These are phyloP conservation scores for Heritiera fomes DNA, from an alignment of 345 rosid genomes.

Conservation along the genomic window DNA sequence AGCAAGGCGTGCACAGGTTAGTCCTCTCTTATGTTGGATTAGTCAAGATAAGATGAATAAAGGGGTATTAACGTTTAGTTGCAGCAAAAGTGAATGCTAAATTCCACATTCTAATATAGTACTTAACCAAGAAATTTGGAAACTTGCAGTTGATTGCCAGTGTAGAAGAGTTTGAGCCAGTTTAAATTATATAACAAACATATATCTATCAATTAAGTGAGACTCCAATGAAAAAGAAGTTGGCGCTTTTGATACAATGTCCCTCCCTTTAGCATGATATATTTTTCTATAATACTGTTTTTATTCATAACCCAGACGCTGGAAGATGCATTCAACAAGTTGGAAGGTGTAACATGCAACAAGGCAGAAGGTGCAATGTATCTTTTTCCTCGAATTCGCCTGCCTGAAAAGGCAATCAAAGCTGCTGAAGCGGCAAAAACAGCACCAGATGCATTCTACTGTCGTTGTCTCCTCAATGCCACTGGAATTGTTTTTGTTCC, in stretches of 20 bases:
- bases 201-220: neutral
- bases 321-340: slow-evolving; percentile 79
- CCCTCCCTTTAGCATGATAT: neutral
- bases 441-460: slow-evolving; percentile 83
- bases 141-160: slow-evolving; percentile 7
- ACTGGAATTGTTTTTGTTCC: slow-evolving; percentile 96
- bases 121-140: neutral
- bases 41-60: neutral
- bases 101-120: neutral
- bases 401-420: slow-evolving; percentile 77
- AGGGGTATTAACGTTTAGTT: neutral
- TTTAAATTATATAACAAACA: neutral
- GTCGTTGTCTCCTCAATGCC: slow-evolving; percentile 74
- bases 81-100: neutral
- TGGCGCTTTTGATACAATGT: neutral
- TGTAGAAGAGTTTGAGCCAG: neutral
- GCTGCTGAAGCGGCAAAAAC: slow-evolving; percentile 82
- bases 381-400: slow-evolving; percentile 73
- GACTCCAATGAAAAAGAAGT: neutral
- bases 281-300: neutral
- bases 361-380: slow-evolving; percentile 99
- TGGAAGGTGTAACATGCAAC: slow-evolving; percentile 93
- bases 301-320: slow-evolving; percentile 46
- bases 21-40: slow-evolving; percentile 15
- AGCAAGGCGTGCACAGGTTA: slow-evolving; percentile 89